Conservation (phyloP, 176 grass and related monocot species). For the Rhynchospora pubera region DNA sequence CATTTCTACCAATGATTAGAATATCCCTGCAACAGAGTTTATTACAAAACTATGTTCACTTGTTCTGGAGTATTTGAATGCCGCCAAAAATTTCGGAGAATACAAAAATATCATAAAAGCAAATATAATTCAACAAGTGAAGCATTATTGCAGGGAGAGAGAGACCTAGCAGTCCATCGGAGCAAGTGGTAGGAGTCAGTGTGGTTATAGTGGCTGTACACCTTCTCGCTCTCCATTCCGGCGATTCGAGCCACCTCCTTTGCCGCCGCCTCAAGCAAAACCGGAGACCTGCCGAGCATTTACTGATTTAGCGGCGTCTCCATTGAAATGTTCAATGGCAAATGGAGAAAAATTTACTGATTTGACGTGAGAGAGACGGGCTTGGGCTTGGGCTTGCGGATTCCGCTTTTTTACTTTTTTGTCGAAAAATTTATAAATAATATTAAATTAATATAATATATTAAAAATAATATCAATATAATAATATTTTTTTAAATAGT, state of each 20-base stretch:
- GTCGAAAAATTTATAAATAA: too few species aligned
- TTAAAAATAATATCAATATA: too few species aligned
- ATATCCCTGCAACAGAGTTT: background rate
- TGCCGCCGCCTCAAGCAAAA: slow-evolving; percentile 36
- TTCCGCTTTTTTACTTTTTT: too few species aligned
- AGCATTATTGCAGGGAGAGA: too few species aligned
- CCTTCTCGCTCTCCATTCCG: slow-evolving; percentile 38
- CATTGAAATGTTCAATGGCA: background rate
- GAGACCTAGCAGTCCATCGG: slow-evolving; percentile 64
- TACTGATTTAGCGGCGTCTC: background rate
- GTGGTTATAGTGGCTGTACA: slow-evolving; percentile 64
- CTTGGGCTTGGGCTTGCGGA: too few species aligned
- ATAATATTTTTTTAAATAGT: too few species aligned
- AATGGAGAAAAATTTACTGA: background rate
- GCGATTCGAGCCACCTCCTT: slow-evolving; percentile 12
- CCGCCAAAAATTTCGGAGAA: background rate
- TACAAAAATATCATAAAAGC: background rate
- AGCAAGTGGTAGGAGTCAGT: slow-evolving; percentile 55
- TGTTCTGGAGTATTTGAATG: background rate
- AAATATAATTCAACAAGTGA: background rate
- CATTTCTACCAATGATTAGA: background rate
- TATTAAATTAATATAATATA: too few species aligned
- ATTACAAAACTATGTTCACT: background rate
- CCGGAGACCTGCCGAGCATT: slow-evolving; percentile 36
- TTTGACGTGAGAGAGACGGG: background rate